Conservation (phyloP, 2,329 filamentous ascomycete species). For the Ophiocordyceps polyrhachis-furcata region DNA sequence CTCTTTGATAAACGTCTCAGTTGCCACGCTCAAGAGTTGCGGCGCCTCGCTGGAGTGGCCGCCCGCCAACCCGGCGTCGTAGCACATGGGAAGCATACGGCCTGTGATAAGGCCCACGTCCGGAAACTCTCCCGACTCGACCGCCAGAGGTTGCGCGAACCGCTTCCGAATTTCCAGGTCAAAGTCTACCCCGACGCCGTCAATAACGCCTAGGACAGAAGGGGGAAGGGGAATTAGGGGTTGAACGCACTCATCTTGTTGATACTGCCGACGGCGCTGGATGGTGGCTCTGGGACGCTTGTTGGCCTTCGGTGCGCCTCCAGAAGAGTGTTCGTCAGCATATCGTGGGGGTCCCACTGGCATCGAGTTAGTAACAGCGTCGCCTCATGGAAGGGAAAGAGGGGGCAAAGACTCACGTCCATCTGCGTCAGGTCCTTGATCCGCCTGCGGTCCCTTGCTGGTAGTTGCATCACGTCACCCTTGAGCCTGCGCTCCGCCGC, state of each 20-base stretch:
- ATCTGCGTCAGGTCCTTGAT: slow-evolving; percentile 46
- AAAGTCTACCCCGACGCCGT: slow-evolving; percentile 27
- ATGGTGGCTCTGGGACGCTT: slow-evolving; percentile 39
- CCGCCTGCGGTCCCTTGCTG: slow-evolving; percentile 44
- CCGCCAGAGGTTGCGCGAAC: slow-evolving; percentile 42
- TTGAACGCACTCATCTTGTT: slow-evolving; percentile 56
- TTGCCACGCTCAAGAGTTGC: slow-evolving; percentile 44
- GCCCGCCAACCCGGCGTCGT: slow-evolving; percentile 41
- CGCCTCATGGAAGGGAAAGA: neutral
- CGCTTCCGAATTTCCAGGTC: slow-evolving; percentile 50
- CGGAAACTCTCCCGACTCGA: slow-evolving; percentile 52
- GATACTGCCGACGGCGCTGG: slow-evolving; percentile 48
- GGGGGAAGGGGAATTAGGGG: neutral
- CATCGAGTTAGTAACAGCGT: slow-evolving; percentile 5
- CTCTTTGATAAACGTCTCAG: slow-evolving; percentile 50
- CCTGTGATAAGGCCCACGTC: slow-evolving; percentile 43
- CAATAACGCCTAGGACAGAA: slow-evolving; percentile 3
- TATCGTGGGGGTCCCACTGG: slow-evolving; percentile 34
- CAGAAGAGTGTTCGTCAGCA: slow-evolving; percentile 30
- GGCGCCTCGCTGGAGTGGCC: slow-evolving; percentile 42
- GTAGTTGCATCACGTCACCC: slow-evolving; percentile 52
- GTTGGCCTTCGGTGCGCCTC: slow-evolving; percentile 28
- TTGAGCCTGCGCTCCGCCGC: slow-evolving; percentile 46
- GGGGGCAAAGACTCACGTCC: slow-evolving; percentile 23
- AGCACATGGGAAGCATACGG: slow-evolving; percentile 50